Conservation (phyloP, 805 yeast species). For the Teunomyces tritomae region DNA sequence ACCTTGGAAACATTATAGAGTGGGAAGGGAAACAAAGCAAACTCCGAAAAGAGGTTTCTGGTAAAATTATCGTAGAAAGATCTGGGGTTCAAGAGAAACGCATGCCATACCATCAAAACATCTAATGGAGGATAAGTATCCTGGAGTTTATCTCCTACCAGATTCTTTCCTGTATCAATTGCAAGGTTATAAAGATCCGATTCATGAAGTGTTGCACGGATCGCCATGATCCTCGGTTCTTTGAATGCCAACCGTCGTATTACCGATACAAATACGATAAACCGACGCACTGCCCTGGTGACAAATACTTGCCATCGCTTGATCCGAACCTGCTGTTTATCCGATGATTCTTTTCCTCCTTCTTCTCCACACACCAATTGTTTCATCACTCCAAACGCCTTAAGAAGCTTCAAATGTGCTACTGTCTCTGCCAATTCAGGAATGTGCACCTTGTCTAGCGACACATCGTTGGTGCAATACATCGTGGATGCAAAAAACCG, state of each 20-base stretch:
- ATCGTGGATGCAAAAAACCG: no score
- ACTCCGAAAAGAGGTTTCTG: slow-evolving; percentile 14
- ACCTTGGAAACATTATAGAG: slow-evolving; percentile 7
- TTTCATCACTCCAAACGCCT: slow-evolving; percentile 19
- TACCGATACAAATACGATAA: slow-evolving; percentile 19
- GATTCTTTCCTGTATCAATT: not conserved
- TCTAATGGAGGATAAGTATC: slow-evolving; percentile 20
- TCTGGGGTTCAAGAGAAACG: slow-evolving; percentile 19
- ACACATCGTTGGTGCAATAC: not conserved
- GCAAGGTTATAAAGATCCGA: not conserved
- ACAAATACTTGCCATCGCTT: slow-evolving; percentile 22
- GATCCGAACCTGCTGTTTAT: not conserved
- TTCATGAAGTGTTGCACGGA: not conserved
- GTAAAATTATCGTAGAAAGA: slow-evolving; percentile 13
- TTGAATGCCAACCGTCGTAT: not conserved
- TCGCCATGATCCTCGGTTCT: no score
- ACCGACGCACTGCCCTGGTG: slow-evolving; percentile 21
- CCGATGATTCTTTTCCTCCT: no score
- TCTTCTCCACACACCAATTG: slow-evolving; percentile 5
- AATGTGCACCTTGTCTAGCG: not conserved
- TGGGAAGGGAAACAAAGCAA: slow-evolving; percentile 19
- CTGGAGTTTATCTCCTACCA: no score
- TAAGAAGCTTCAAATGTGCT: slow-evolving; percentile 22
- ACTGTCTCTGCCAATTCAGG: slow-evolving; percentile 15
- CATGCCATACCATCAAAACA: slow-evolving; percentile 23